These are phyloP conservation scores for Dendryphion nanum DNA, from an alignment of 2,329 filamentous ascomycete species.

Conservation along the genomic window DNA sequence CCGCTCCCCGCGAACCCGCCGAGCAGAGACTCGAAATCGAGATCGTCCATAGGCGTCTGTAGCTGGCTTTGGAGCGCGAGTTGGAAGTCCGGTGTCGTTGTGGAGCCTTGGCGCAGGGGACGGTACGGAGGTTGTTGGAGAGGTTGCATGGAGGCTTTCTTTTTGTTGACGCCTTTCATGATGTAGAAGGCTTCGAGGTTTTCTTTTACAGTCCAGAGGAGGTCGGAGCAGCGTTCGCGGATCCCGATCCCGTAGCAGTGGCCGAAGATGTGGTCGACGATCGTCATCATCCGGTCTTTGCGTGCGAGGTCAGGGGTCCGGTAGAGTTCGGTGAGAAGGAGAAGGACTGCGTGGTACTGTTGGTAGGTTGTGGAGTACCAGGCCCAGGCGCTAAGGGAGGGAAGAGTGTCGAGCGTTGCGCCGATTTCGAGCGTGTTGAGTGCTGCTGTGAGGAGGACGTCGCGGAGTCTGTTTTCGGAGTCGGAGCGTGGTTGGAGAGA, in stretches of 20 bases:
- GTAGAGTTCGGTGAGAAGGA: conserved; percentile 39
- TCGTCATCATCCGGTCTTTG: conserved; percentile 39
- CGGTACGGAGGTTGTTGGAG: conserved; percentile 8
- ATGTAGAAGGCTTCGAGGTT: conserved; percentile 40
- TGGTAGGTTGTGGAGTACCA: conserved; percentile 41
- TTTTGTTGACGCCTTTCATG: conserved; percentile 37
- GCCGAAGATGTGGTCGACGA: conserved; percentile 40
- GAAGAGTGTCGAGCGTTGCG: conserved; percentile 38
- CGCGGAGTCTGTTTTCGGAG: conserved; percentile 35
- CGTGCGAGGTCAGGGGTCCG: conserved; percentile 33
- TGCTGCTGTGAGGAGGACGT: conserved; percentile 36
- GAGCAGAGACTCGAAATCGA: conserved; percentile 33
- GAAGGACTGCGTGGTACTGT: conserved; percentile 37
- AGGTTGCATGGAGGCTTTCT: conserved; percentile 24
- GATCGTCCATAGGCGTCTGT: conserved; percentile 26
- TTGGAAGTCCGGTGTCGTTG: conserved; percentile 12
- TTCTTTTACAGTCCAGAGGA: conserved; percentile 39
- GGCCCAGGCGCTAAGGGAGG: conserved; percentile 32
- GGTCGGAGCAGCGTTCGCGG: conserved; percentile 33
- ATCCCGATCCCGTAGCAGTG: conserved; percentile 39
- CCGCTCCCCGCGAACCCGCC: conserved; percentile 18
- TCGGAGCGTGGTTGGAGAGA: conserved; percentile 32
- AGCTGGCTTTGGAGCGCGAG: conserved; percentile 16
- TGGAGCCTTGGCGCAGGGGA: conserved; percentile 1
- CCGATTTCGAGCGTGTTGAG: conserved; percentile 39